Percentiles rank a stretch among this genome's conserved stretches.
phyloP scores from a whole-genome alignment of 2,329 filamentous ascomycete genomes.

The Pseudogymnoascus sp. region DNA sequence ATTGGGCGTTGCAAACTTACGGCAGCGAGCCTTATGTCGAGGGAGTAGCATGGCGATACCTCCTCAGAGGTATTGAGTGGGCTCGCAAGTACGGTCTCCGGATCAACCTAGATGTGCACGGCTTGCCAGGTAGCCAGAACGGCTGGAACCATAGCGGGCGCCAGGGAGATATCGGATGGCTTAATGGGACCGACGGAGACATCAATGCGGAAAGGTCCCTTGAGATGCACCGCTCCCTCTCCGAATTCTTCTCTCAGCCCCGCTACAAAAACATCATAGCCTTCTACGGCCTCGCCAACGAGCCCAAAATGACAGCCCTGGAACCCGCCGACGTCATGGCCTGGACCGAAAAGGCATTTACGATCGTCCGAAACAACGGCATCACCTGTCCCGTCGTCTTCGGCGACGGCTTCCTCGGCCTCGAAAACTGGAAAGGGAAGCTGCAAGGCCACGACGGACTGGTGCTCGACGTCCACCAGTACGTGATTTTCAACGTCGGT shows the following conservation, averaged over 20 bases:
- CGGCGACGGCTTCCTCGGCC: slow-evolving; percentile 89
- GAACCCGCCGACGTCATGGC: slow-evolving; percentile 56
- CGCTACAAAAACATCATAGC: slow-evolving; percentile 87
- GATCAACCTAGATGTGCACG: slow-evolving; percentile 88
- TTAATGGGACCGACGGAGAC: slow-evolving; percentile 79
- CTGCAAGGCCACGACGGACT: slow-evolving; percentile 63
- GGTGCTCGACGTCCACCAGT: slow-evolving; percentile 94
- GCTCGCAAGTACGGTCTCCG: slow-evolving; percentile 84
- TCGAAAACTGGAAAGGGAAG: slow-evolving; percentile 82
- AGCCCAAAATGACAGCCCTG: slow-evolving; percentile 73
- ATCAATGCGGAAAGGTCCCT: slow-evolving; percentile 73
- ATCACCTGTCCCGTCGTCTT: slow-evolving; percentile 69
- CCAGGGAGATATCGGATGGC: slow-evolving; percentile 73
- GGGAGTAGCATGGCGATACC: slow-evolving; percentile 84
- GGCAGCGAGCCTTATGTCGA: slow-evolving; percentile 80
- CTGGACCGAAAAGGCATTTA: slow-evolving; percentile 72
- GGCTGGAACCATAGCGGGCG: slow-evolving; percentile 95
- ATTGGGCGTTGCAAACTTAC: slow-evolving; percentile 87
- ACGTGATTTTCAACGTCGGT: slow-evolving; percentile 91
- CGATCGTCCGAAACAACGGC: slow-evolving; percentile 67
- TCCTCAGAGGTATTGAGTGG: slow-evolving; percentile 88
- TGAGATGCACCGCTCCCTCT: slow-evolving; percentile 78
- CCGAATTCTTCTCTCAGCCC: slow-evolving; percentile 85
- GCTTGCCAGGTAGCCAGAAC: slow-evolving; percentile 86
- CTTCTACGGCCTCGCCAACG: slow-evolving; percentile 92